Base-by-base conservation (phyloP, 1,139 yeast species). In the Arxiozyma bovina region DNA sequence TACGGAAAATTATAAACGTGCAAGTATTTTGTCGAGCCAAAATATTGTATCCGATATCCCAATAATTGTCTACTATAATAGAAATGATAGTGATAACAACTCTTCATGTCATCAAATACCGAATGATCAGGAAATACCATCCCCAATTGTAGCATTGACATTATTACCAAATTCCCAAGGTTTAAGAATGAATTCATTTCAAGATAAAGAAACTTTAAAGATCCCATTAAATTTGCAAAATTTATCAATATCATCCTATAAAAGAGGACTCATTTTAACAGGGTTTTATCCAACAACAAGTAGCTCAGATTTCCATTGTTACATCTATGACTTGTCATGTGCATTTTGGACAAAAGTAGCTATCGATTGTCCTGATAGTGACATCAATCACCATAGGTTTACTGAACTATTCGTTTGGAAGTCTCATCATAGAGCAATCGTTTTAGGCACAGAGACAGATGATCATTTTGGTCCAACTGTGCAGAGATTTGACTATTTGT, bases 381-480 rank as follows among this genome's bases (percentile, higher is more conserved):
- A 77, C 51, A 72, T 76, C 49, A 79, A 80, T 21, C 75, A 78
- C 9, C 87, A 84, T 62, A 70, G 85, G 52, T 76, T 83, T 54
- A 80, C 87, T 80, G 83, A 81, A 57, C 82, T 87, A 0, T 82
- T 78, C 69, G 81, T 82, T 0, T 85, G 93, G 93, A 78, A 77
- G 48, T 83, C 90, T 1, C 93, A 85, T 68, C 91, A 85, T 64
- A 82, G 81, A 63, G 82, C 84, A 1, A 74, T 78, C 8, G 70
- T 79, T 50, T 66, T 81, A 55, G 93, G 89, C 0, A 68, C 74
- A 5, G 53, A 58, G 49, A 70, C 74, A 21, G 77, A 82, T 23
- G 76, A 80, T 2, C 70, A 72, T 45, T 73, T 80, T 12, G 71
- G 80, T 9, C 77, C 83, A 55, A 74, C 83, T 50, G 75, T 82